Percentiles rank a stretch among this genome's conserved stretches.
phyloP scores from a whole-genome alignment of 768 basidiomycete genomes.

The Ramaria sp. region DNA sequence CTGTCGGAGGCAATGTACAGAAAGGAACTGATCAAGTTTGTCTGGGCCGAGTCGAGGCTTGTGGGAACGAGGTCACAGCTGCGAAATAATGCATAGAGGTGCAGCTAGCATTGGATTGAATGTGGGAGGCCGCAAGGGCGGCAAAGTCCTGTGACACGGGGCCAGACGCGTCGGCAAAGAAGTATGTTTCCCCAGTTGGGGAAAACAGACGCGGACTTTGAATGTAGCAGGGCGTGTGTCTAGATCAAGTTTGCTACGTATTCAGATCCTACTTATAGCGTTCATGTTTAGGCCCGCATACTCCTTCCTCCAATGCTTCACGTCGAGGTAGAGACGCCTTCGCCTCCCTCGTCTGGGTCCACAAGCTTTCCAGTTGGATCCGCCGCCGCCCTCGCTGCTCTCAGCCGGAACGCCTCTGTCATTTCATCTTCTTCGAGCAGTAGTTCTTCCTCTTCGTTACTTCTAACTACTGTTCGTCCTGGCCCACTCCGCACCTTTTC shows the following conservation, averaged over 20 bases:
- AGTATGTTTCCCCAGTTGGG: no score
- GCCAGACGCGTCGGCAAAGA: no score
- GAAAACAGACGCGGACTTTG: neutral
- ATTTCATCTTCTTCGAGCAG: constrained; percentile 52
- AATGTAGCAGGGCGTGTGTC: neutral
- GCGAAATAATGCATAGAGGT: no score
- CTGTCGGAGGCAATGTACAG: no score
- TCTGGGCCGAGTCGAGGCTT: no score
- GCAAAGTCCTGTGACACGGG: no score
- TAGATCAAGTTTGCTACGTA: neutral
- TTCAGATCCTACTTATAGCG: neutral
- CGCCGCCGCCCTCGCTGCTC: constrained; percentile 37
- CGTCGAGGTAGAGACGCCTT: constrained; percentile 6
- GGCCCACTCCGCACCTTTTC: constrained; percentile 41
- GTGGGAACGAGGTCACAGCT: no score
- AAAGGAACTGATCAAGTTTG: no score
- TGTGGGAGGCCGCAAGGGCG: no score
- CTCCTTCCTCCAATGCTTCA: neutral
- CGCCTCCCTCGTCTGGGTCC: constrained; percentile 1
- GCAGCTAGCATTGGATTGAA: no score
- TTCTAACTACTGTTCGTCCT: constrained; percentile 36
- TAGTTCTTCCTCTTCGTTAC: constrained; percentile 30
- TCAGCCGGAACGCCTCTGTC: constrained; percentile 68
- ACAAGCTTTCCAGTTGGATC: constrained; percentile 7
- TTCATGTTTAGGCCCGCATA: neutral